Percentiles rank a stretch among this genome's conserved stretches.
phyloP scores from a whole-genome alignment of 495 filamentous ascomycete species.

The Penicillium pancosmium region DNA sequence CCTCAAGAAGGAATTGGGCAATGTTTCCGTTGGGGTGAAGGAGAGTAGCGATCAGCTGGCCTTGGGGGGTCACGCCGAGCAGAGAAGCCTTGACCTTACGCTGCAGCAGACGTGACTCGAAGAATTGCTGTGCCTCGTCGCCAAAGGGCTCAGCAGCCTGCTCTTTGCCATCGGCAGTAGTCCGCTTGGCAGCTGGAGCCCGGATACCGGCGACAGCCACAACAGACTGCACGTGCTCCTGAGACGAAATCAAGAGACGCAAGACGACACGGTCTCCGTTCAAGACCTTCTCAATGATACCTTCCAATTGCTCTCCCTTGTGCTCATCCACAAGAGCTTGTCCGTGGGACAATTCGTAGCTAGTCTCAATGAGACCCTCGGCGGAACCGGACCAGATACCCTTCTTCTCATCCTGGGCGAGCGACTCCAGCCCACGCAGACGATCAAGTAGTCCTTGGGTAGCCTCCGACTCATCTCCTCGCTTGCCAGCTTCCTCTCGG shows the following conservation, averaged over 20 bases:
- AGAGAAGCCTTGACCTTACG: slow-evolving; percentile 79
- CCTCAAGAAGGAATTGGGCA: slow-evolving; percentile 81
- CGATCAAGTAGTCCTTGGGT: slow-evolving; percentile 69
- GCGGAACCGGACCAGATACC: slow-evolving; percentile 71
- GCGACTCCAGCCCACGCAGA: slow-evolving; percentile 75
- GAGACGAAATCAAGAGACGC: slow-evolving; percentile 74
- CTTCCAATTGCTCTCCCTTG: slow-evolving; percentile 78
- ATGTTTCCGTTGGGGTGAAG: slow-evolving; percentile 90
- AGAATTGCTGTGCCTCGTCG: slow-evolving; percentile 81
- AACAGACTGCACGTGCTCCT: slow-evolving; percentile 81
- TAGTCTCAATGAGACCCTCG: slow-evolving; percentile 67
- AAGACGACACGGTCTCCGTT: slow-evolving; percentile 87
- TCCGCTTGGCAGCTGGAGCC: slow-evolving; percentile 81
- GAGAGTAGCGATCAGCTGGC: slow-evolving; percentile 77
- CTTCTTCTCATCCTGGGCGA: slow-evolving; percentile 74
- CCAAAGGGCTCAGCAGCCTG: slow-evolving; percentile 86
- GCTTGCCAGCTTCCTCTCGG: slow-evolving; percentile 83
- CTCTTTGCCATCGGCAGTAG: slow-evolving; percentile 73
- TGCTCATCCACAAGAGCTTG: slow-evolving; percentile 72
- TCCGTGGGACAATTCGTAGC: slow-evolving; percentile 74
- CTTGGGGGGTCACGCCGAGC: slow-evolving; percentile 84
- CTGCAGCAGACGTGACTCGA: slow-evolving; percentile 82
- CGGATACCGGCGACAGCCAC: slow-evolving; percentile 88
- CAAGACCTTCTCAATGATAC: slow-evolving; percentile 84
- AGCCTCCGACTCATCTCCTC: slow-evolving; percentile 81